phyloP scores from a whole-genome alignment of 257 asterid genomes.

The Eustoma russellianum region DNA sequence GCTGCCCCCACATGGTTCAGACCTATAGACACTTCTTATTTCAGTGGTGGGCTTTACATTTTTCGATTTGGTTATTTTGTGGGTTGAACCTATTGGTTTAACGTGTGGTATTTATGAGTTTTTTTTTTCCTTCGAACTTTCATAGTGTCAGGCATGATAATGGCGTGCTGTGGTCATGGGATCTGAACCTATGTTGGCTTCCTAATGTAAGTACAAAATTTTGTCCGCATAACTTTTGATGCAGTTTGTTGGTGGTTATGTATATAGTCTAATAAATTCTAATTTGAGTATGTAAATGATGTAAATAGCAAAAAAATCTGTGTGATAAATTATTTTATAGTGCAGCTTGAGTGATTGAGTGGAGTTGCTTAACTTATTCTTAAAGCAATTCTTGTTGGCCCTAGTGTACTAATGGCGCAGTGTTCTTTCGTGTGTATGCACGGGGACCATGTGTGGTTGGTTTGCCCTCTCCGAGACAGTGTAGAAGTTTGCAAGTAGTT shows the following conservation, averaged over 20 bases:
- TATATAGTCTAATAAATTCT: constrained; percentile 3
- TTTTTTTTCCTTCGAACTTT: neutral
- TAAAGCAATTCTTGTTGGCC: too few species aligned
- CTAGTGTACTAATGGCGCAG: too few species aligned
- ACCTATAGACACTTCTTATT: neutral
- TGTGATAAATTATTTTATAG: too few species aligned
- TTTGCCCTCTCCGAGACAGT: too few species aligned
- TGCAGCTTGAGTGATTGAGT: too few species aligned
- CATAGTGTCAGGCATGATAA: constrained; percentile 4
- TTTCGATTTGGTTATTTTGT: too few species aligned
- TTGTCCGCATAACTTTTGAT: neutral
- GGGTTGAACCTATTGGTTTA: too few species aligned
- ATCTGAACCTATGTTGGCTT: neutral
- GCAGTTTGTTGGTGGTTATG: constrained; percentile 11
- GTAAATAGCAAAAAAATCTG: neutral
- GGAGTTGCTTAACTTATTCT: too few species aligned
- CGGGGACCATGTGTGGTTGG: too few species aligned
- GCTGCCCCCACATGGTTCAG: constrained; percentile 8
- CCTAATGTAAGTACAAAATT: constrained; percentile 1
- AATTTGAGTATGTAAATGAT: constrained; percentile 15
- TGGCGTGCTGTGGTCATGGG: neutral
- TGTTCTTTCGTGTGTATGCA: too few species aligned
- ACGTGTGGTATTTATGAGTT: neutral
- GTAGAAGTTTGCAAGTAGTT: too few species aligned
- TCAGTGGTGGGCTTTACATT: neutral